Base-by-base conservation (phyloP, 192 early-diverging fungal genomes). In the Fimicolochytrium jonesii region DNA sequence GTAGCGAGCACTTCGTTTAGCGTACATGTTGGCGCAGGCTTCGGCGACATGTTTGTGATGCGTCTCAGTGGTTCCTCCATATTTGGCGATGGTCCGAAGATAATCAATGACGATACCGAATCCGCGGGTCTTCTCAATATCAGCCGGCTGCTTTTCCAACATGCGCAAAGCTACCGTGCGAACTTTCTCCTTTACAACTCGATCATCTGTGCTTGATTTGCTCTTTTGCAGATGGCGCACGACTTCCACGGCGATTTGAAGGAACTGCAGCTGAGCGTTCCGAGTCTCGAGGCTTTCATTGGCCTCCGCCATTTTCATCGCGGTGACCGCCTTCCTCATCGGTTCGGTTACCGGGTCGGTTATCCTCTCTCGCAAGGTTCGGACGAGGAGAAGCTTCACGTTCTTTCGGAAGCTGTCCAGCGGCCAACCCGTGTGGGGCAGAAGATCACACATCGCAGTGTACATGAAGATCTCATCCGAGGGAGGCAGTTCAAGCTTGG, bases 321-420 rank as follows among this genome's bases (percentile, higher is more conserved):
- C 25, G 34, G 10, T 26, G 22, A 63, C 37, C 15, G 57, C 23
- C 13, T 63, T 64, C 11, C 61, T n/a, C 17, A 63, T 61, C 17
- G 57, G 53, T 20, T 11, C 10, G 23, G 59, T 63, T 10, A 63
- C 61, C 11, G 61, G 61, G 59, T 63, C 61, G 23, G 61, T 63
- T 11, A 63, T 63, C 11, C 18, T 28, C 59, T 48, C 18, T 17
- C 61, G 56, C n/a, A 63, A 66, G 34, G 57, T 22, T 36, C 57
- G 35, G 15, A 64, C 36, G 15, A 63, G 31, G 7, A 63, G 30
- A 11, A 61, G 29, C 13, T 33, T 11, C 13, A 61, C 60, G 30
- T 63, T 63, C 17, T 28, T 59, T 20, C 31, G 6, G 15, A 63
- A 7, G 25, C 22, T 10, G 11, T 64, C 11, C 25, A 44, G 18